phyloP scores from a whole-genome alignment of 805 yeast species.

The Candida maris region DNA sequence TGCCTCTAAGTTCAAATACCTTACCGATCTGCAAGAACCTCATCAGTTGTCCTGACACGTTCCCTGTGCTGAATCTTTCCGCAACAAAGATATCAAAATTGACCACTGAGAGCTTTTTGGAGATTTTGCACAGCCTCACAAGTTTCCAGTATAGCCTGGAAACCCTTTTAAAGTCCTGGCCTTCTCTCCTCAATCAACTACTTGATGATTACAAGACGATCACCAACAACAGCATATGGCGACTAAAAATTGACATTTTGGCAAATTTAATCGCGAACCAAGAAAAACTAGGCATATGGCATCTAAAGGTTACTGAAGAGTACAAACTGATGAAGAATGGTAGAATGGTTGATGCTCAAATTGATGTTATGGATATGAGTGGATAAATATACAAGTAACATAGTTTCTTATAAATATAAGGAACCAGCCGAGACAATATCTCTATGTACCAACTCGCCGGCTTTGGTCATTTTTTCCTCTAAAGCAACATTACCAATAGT shows the following conservation, averaged over 20 bases:
- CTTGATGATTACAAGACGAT: slow-evolving; percentile 22
- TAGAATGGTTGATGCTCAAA: slow-evolving; percentile 13
- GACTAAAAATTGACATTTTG: slow-evolving; percentile 14
- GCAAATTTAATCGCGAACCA: slow-evolving; percentile 13
- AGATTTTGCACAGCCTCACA: slow-evolving; percentile 22
- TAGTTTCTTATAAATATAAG: slow-evolving; percentile 52
- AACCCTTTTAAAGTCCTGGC: slow-evolving; percentile 27
- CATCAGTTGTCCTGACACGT: slow-evolving; percentile 16
- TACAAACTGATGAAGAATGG: slow-evolving; percentile 23
- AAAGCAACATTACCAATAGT: slow-evolving; percentile 89
- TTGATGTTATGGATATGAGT: slow-evolving; percentile 21
- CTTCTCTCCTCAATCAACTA: slow-evolving; percentile 25
- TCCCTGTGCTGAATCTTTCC: slow-evolving; percentile 16
- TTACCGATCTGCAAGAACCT: slow-evolving; percentile 25
- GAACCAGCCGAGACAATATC: slow-evolving; percentile 97
- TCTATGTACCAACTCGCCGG: slow-evolving; percentile 83
- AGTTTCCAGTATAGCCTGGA: slow-evolving; percentile 19
- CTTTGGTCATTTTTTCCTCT: slow-evolving; percentile 84
- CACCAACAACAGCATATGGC: slow-evolving; percentile 22
- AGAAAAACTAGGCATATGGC: slow-evolving; percentile 22
- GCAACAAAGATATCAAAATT: slow-evolving; percentile 19
- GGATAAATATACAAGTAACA: slow-evolving; percentile 7
- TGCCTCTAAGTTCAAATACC: slow-evolving; percentile 24
- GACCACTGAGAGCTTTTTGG: slow-evolving; percentile 23
- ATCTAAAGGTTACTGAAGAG: slow-evolving; percentile 13